Conservation (phyloP, 495 filamentous ascomycete species). For the Tuber indicum region DNA sequence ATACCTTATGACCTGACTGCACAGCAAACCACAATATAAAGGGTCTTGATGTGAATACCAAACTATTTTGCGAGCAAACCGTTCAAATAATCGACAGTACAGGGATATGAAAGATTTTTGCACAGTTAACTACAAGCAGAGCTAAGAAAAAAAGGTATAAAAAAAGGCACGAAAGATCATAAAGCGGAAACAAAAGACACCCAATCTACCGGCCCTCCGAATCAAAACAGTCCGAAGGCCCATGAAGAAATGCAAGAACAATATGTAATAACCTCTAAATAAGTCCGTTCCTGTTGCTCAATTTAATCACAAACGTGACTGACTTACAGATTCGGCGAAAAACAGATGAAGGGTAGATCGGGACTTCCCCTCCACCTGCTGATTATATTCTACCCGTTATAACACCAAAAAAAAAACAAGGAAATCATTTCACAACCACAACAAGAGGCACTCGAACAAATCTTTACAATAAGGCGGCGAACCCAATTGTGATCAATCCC, state of each 20-base stretch:
- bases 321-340: not conserved
- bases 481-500: conserved; percentile 22
- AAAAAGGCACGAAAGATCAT: conserved; percentile 18
- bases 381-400: not conserved
- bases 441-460: conserved; percentile 17
- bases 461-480: conserved; percentile 32
- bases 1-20: not conserved
- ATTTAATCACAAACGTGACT: conserved; percentile 1
- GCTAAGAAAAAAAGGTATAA: conserved; percentile 5
- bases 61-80: not conserved
- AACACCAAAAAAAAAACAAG: conserved; percentile 11
- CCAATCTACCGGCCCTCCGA: not conserved
- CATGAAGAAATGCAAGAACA: conserved; percentile 11
- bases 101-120: not conserved
- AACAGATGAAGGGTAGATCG: not conserved
- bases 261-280: conserved; percentile 7
- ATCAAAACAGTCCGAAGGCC: conserved; percentile 12
- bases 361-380: conserved; percentile 8
- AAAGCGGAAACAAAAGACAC: conserved; percentile 9
- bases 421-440: conserved; percentile 18
- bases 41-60: not conserved
- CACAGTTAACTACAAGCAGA: not conserved
- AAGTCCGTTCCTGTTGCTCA: not conserved
- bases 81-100: not conserved
- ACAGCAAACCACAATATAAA: not conserved